phyloP scores from a whole-genome alignment of 164 flowering plant species.

The Echeveria elegans region DNA sequence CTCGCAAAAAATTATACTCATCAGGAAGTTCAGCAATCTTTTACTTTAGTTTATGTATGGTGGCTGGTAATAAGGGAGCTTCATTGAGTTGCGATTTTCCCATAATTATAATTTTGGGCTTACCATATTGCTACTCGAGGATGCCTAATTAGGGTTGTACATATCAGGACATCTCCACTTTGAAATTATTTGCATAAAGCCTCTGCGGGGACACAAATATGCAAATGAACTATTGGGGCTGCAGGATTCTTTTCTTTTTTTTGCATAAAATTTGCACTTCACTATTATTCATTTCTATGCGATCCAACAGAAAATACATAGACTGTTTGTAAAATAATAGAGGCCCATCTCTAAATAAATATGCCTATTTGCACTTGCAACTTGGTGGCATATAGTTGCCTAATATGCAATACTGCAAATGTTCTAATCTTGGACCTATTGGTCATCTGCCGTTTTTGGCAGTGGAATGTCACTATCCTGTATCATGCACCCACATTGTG shows the following conservation, averaged over 20 bases:
- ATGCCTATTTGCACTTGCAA: not conserved
- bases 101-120: not conserved
- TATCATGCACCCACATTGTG: not conserved
- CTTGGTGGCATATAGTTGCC: not conserved
- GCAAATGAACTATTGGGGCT: no score
- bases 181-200: no score
- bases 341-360: not conserved
- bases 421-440: not conserved
- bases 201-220: no score
- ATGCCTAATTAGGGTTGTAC: not conserved
- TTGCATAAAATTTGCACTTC: not conserved
- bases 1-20: constrained; percentile 87
- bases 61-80: not conserved
- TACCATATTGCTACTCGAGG: no score
- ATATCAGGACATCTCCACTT: no score
- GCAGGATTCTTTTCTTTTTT: no score
- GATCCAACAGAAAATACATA: not conserved
- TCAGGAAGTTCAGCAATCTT: constrained; percentile 61
- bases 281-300: no score
- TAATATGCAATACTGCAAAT: not conserved
- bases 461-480: not conserved
- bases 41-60: not conserved
- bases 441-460: not conserved
- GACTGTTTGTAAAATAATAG: not conserved
- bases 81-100: not conserved